Evolutionary conservation across 108 stramenopile species (phyloP), one percentile per base, ranked within the genome.

Genomic region (Skeletonema tropicum): DNA sequence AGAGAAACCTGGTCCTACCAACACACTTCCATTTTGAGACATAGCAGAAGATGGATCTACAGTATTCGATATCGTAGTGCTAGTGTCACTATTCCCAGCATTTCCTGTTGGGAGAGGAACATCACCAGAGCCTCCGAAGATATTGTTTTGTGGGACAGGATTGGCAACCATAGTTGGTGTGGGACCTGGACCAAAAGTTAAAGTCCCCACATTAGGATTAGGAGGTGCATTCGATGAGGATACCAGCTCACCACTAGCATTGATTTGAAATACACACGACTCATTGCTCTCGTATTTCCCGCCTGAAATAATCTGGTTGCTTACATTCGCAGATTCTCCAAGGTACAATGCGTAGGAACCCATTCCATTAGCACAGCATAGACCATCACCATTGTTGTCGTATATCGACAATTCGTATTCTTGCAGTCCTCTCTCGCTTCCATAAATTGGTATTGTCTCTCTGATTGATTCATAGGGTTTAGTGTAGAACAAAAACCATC

Each of bases 401-500:
- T 68, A 42, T 45, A 75, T 30, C 60, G 38, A 23, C 17, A 68
- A 57, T 12, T 61, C n/a, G 31, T 75, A 75, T 48, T 75, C 15
- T 52, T 75, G 74, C 21, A 23, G 19, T 21, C 60, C 74, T 12
- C 64, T 25, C 5, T 58, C 60, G 26, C 30, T n/a, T 4, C 59
- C 74, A 61, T 66, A 68, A 26, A 75, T 75, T 35, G 74, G 74
- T 19, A 75, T 75, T 49, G 46, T 68, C 39, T 75, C 74, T 48
- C 10, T 30, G 33, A 32, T 59, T 36, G 66, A 68, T 13, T 32
- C 36, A 5, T 36, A 62, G 36, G 29, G 32, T 36, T 33, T 23
- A 9, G 45, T 33, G 23, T 75, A 75, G 59, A 59, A 75, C 0
- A 32, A 66, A 52, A 68, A 75, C 74, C 74, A 75, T 36, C 64